Evolutionary conservation across 176 grass and related monocot species (phyloP).

Genomic region (Miscanthus lutarioriparius): DNA sequence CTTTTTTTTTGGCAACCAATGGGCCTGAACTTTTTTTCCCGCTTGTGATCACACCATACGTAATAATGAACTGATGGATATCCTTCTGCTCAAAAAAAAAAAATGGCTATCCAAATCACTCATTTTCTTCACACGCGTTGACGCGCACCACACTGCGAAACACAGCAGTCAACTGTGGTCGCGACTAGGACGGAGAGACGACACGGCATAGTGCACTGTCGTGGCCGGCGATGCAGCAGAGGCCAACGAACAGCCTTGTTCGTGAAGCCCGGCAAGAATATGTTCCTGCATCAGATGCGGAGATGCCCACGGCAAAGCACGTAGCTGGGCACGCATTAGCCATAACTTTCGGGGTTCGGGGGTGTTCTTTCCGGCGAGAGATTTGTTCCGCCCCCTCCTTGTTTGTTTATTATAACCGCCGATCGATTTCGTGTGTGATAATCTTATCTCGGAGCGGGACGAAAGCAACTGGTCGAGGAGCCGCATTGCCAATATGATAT

Average conservation of each 20-base stretch:
- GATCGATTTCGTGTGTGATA: neutral
- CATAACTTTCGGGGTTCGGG: conserved; percentile 22
- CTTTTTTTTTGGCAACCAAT: neutral
- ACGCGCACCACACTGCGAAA: neutral
- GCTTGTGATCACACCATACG: no score
- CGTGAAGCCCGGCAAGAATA: conserved; percentile 41
- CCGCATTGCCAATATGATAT: neutral
- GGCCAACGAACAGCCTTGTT: conserved; percentile 29
- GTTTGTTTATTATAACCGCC: neutral
- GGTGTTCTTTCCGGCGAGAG: neutral
- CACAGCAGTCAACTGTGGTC: neutral
- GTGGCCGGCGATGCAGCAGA: neutral
- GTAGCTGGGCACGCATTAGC: conserved; percentile 37
- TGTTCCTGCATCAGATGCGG: conserved; percentile 35
- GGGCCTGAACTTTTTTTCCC: neutral
- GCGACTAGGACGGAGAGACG: neutral
- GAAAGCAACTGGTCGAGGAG: neutral
- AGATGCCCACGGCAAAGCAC: conserved; percentile 41
- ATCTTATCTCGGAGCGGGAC: conserved; percentile 10
- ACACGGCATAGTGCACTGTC: neutral
- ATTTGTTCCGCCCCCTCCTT: neutral
- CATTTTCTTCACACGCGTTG: neutral
- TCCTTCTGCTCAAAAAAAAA: no score
- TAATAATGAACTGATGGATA: no score
- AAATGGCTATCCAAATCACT: no score